A percentile compares a stretch with the other conserved stretches of the same genome.
Conservation (phyloP, 805 yeast species). For the Kuraishia molischiana region DNA sequence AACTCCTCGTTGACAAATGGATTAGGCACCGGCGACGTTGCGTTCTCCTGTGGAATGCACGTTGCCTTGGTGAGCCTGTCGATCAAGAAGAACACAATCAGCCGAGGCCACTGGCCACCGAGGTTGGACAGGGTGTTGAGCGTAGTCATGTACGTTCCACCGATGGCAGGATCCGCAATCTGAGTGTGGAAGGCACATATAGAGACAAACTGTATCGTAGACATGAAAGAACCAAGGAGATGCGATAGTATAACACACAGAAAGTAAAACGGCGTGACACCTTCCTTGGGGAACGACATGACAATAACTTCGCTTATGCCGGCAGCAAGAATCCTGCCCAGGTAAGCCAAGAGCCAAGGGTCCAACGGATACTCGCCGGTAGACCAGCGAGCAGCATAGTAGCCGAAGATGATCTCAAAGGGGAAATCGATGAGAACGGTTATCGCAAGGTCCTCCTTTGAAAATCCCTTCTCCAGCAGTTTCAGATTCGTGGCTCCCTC, state of each 20-base stretch:
- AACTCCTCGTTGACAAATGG: constrained; percentile 14
- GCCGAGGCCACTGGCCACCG: constrained; percentile 97
- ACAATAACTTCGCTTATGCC: constrained; percentile 66
- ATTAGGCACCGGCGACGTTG: constrained; percentile 6
- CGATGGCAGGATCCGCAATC: constrained; percentile 91
- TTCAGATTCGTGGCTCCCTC: constrained; percentile 94
- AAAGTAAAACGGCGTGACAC: constrained; percentile 47
- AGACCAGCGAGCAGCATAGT: constrained; percentile 93
- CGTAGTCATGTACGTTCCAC: constrained; percentile 97
- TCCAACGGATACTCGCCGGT: constrained; percentile 63
- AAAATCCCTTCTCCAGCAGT: constrained; percentile 80
- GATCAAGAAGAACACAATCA: constrained; percentile 70
- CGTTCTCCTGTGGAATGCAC: constrained; percentile 30
- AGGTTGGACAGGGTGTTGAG: constrained; percentile 84
- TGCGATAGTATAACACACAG: constrained; percentile 73
- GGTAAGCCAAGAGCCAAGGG: constrained; percentile 86
- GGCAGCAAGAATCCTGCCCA: constrained; percentile 76
- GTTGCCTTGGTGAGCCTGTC: constrained; percentile 64
- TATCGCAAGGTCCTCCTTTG: constrained; percentile 88
- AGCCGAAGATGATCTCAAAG: constrained; percentile 90
- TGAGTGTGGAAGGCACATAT: constrained; percentile 91
- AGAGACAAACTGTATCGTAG: constrained; percentile 91
- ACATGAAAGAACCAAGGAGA: constrained; percentile 80
- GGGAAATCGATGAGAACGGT: constrained; percentile 94
- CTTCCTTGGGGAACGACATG: constrained; percentile 52